phyloP scores from a whole-genome alignment of 2,329 filamentous ascomycete genomes.

The Talaromyces sp. region DNA sequence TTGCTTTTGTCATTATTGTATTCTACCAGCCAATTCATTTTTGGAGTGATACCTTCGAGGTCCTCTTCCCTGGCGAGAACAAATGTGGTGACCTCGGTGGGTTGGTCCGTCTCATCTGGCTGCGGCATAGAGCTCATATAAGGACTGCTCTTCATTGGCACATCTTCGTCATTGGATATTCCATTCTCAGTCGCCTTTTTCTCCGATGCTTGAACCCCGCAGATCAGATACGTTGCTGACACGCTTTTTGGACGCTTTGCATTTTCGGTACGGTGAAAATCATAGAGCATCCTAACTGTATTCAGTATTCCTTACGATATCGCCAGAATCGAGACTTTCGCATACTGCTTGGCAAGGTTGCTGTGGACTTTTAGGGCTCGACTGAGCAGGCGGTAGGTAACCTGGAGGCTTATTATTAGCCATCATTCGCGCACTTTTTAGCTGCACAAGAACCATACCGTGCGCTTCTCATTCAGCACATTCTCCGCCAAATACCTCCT shows the following conservation, averaged over 20 bases:
- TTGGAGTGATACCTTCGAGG: conserved; percentile 53
- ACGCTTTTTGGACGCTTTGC: conserved; percentile 65
- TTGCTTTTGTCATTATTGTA: background rate
- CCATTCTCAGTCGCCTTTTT: conserved; percentile 33
- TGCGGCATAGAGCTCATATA: conserved; percentile 63
- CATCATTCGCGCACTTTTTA: background rate
- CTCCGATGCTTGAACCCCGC: conserved; percentile 55
- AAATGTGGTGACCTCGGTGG: conserved; percentile 54
- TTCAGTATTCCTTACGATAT: conserved; percentile 4
- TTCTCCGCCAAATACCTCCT: conserved; percentile 68
- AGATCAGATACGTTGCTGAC: conserved; percentile 89
- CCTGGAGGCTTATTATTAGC: conserved; percentile 32
- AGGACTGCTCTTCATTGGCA: conserved; percentile 58
- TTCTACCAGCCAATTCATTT: background rate
- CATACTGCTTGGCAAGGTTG: conserved; percentile 83
- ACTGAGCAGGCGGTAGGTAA: conserved; percentile 82
- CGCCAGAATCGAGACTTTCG: background rate
- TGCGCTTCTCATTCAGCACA: conserved; percentile 68
- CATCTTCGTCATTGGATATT: conserved; percentile 42
- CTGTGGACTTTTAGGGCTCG: conserved; percentile 77
- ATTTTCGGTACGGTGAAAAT: conserved; percentile 77
- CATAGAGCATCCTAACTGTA: conserved; percentile 67
- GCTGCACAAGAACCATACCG: conserved; percentile 47
- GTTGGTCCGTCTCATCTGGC: conserved; percentile 38
- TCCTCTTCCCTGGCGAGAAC: conserved; percentile 67